These are phyloP conservation scores for Clarireedia paspali DNA, from an alignment of 2,329 filamentous ascomycete species.

Conservation along the genomic window DNA sequence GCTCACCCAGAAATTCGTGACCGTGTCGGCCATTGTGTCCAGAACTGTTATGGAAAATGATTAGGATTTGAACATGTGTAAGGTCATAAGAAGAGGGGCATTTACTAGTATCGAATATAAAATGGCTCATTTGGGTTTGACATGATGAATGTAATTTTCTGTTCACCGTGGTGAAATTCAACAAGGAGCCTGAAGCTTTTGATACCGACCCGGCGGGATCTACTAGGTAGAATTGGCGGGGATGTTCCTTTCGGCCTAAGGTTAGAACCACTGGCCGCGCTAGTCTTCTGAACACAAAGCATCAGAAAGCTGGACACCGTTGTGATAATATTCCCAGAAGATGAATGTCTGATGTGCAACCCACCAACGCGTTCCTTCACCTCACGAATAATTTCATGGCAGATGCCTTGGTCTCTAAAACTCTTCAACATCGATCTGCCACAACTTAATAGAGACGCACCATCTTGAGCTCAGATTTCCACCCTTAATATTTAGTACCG, in stretches of 20 bases:
- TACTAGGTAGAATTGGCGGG: slow-evolving; percentile 1
- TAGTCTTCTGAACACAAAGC: slow-evolving; percentile 11
- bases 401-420: slow-evolving; percentile 4
- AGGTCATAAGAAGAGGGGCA: neutral
- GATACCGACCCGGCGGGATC: neutral
- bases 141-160: slow-evolving; percentile 17
- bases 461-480: slow-evolving; percentile 12
- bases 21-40: slow-evolving; percentile 96
- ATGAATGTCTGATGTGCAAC: slow-evolving; percentile 20
- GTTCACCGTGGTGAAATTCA: neutral
- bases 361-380: slow-evolving; percentile 12
- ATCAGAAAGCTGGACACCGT: slow-evolving; percentile 11
- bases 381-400: slow-evolving; percentile 15
- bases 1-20: slow-evolving; percentile 88
- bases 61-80: neutral
- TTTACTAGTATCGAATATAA: slow-evolving; percentile 96
- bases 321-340: slow-evolving; percentile 7
- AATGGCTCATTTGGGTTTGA: slow-evolving; percentile 61
- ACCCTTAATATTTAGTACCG: slow-evolving; percentile 4
- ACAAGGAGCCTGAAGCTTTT: slow-evolving; percentile 20
- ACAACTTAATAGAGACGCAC: slow-evolving; percentile 11
- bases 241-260: slow-evolving; percentile 2
- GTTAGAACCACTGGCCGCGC: slow-evolving; percentile 6
- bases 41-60: slow-evolving; percentile 53
- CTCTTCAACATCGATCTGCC: slow-evolving; percentile 12